phyloP scores from a whole-genome alignment of 2,329 filamentous ascomycete genomes.

The Paramyrothecium roridum region DNA sequence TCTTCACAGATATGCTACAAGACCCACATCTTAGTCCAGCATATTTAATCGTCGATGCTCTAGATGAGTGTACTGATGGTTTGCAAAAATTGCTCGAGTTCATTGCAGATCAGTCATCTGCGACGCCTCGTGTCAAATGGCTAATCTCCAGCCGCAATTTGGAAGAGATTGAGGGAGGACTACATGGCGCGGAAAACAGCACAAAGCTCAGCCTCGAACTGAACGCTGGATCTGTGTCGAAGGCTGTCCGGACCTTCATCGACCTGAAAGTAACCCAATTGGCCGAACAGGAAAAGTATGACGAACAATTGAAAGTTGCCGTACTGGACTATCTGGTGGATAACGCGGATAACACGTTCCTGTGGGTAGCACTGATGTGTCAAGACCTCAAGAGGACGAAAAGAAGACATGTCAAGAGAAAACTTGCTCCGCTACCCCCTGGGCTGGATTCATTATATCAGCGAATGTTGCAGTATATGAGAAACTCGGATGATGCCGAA shows the following conservation, averaged over 20 bases:
- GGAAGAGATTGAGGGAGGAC: conserved; percentile 26
- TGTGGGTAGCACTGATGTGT: conserved; percentile 19
- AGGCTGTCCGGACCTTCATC: conserved; percentile 35
- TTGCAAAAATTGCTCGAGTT: conserved; percentile 29
- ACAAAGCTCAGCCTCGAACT: conserved; percentile 29
- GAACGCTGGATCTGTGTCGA: conserved; percentile 27
- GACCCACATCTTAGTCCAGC: conserved; percentile 22
- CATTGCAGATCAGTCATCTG: conserved; percentile 24
- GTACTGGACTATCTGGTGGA: conserved; percentile 12
- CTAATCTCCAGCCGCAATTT: conserved; percentile 41
- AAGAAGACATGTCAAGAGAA: conserved; percentile 1
- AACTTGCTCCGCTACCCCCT: conserved; percentile 14
- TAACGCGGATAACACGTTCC: conserved; percentile 32
- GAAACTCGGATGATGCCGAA: too few species aligned
- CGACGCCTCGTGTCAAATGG: conserved; percentile 34
- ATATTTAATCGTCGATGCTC: conserved; percentile 40
- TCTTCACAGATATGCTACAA: conserved; percentile 35
- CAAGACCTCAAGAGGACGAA: too few species aligned
- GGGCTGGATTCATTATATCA: conserved; percentile 27
- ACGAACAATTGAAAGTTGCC: conserved; percentile 1
- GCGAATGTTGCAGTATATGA: too few species aligned
- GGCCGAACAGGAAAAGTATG: conserved; percentile 9
- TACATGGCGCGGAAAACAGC: conserved; percentile 10
- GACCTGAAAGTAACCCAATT: conserved; percentile 25
- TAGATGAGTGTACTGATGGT: conserved; percentile 38